Base-by-base conservation (phyloP, 2,329 filamentous ascomycete species). In the Arthrinium puccinioides region DNA sequence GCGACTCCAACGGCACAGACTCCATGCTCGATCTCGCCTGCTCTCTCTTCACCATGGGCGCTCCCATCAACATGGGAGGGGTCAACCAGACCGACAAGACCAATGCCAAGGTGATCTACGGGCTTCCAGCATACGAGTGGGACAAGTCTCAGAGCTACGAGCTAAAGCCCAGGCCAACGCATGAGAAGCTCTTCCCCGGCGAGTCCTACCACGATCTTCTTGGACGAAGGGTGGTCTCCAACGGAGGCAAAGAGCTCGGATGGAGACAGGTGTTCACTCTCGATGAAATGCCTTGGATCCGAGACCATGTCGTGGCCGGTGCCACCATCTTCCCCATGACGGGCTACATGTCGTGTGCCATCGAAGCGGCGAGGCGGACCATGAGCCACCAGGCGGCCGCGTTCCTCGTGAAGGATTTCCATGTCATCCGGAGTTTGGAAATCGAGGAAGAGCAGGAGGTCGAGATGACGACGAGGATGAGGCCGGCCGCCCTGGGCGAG, bases 231-330 rank as follows among this genome's bases (percentile, higher is more conserved):
- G 9, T 33, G 20, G 9, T 21, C 20, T 33, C 31, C n/a, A 33
- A 33, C 13, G 31, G 31, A 9, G 31, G 31, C n/a, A 33, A 21
- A 15, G 31, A 33, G n/a, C 31, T 20, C 3, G 21, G 20, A 23
- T 33, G 24, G 11, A 16, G 21, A 11, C 31, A 33, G 20, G 31
- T 33, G 4, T 33, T 33, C 20, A 33, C 31, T 9, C 31, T 33
- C 20, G 31, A 33, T 7, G 31, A 33, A 21, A 10, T 33, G 21
- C 31, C 31, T 8, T 33, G 31, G 31, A 33, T 33, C 18, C 31
- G 31, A 37, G 66, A 71, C 43, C 70, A 71, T 51, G 49, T 53
- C 19, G 64, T 70, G 46, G 57, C 24, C 11, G 44, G 44, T 3
- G 24, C 11, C 4, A 39, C 42, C 11, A 29, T 45, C 6, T 45